These are phyloP conservation scores for Pythium pyrilobum DNA, from an alignment of 352 stramenopile genomes.

Conservation along the genomic window DNA sequence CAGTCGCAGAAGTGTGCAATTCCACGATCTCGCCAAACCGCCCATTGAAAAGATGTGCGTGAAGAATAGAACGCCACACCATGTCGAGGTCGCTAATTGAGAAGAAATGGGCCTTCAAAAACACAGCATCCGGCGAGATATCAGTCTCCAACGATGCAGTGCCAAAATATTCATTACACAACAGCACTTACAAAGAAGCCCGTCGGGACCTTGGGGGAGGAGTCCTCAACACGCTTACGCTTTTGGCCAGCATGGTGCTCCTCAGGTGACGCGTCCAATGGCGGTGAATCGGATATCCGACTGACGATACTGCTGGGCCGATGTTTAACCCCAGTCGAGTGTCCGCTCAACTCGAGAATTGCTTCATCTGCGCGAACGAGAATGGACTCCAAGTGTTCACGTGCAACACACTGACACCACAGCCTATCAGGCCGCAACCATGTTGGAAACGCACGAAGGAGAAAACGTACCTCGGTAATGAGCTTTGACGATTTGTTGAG, in stretches of 20 bases:
- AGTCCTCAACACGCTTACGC: slow-evolving; percentile 17
- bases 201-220: background rate
- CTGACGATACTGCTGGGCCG: slow-evolving; percentile 2
- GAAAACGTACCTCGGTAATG: slow-evolving; percentile 30
- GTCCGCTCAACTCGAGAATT: background rate
- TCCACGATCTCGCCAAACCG: slow-evolving; percentile 34
- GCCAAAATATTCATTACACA: background rate
- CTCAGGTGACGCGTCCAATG: background rate
- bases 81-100: slow-evolving; percentile 35
- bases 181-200: slow-evolving; percentile 24
- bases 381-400: slow-evolving; percentile 12
- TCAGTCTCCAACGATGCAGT: too few relatives aligned
- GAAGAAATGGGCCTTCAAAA: slow-evolving; percentile 34
- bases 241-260: slow-evolving; percentile 20
- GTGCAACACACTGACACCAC: background rate
- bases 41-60: slow-evolving; percentile 32
- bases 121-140: too few relatives aligned
- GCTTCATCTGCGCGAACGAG: slow-evolving; percentile 7
- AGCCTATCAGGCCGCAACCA: background rate
- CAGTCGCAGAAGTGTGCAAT: slow-evolving; percentile 36
- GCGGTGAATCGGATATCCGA: slow-evolving; percentile 13
- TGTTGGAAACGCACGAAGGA: background rate
- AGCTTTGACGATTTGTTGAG: slow-evolving; percentile 39
- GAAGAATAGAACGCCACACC: slow-evolving; percentile 35
- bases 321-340: too few relatives aligned